phyloP scores from a whole-genome alignment of 2,329 filamentous ascomycete species.

The Beauveria scarabaeidicola region DNA sequence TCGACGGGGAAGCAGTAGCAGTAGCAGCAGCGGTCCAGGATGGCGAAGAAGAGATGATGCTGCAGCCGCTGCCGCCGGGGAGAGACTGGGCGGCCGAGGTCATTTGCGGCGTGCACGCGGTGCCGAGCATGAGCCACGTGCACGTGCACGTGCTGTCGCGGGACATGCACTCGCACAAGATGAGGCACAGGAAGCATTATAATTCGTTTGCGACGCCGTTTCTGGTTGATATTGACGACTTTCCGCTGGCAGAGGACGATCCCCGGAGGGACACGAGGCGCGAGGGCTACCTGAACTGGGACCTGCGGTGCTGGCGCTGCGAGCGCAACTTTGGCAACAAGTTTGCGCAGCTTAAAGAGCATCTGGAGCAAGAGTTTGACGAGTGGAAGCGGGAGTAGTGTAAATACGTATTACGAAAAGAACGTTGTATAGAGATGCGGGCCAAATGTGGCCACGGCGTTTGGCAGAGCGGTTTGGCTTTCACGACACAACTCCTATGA shows the following conservation, averaged over 20 bases:
- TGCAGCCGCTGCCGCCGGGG: conserved; percentile 50
- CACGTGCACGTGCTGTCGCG: conserved; percentile 81
- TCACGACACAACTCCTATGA: no score
- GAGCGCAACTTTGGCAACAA: conserved; percentile 62
- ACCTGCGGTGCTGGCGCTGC: conserved; percentile 82
- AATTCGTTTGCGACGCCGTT: conserved; percentile 85
- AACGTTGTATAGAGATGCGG: no score
- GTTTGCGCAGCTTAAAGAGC: conserved; percentile 66
- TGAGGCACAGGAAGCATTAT: conserved; percentile 84
- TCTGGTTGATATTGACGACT: conserved; percentile 68
- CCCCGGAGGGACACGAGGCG: conserved; percentile 47
- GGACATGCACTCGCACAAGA: conserved; percentile 63
- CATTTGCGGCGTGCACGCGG: conserved; percentile 71
- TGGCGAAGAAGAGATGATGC: conserved; percentile 2
- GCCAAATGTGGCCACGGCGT: no score
- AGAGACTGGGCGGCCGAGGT: conserved; percentile 74
- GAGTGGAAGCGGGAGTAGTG: conserved; percentile 60
- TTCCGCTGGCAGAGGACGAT: conserved; percentile 64
- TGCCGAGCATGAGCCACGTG: conserved; percentile 84
- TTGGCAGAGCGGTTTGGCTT: no score
- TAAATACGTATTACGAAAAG: no score
- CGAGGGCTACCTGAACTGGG: conserved; percentile 51
- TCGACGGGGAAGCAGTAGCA: conserved; percentile 47
- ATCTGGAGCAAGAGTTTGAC: conserved; percentile 67
- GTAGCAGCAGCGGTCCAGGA: conserved; percentile 21